Percentiles rank a stretch among this genome's conserved stretches.
Conservation (phyloP, 805 yeast species). For the Lipomyces starkeyi region DNA sequence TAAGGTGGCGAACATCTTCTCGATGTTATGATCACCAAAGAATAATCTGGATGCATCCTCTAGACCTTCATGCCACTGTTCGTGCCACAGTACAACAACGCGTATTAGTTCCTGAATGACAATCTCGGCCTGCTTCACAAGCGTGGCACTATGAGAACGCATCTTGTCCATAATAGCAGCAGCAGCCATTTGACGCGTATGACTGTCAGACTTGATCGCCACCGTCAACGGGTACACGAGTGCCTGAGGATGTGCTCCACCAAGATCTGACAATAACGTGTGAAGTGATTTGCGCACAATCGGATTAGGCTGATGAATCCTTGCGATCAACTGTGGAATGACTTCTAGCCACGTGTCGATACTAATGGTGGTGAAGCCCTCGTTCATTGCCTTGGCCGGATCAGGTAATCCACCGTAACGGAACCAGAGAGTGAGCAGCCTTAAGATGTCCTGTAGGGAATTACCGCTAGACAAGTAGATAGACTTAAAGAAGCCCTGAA, state of each 20-base stretch:
- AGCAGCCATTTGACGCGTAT: slow-evolving; percentile 90
- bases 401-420: slow-evolving; percentile 93
- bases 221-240: slow-evolving; percentile 94
- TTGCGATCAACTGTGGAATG: slow-evolving; percentile 91
- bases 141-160: slow-evolving; percentile 80
- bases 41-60: slow-evolving; percentile 95
- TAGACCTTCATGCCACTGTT: slow-evolving; percentile 95
- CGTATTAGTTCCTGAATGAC: slow-evolving; percentile 94
- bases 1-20: slow-evolving; percentile 88
- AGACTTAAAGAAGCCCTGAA: slow-evolving; percentile 93
- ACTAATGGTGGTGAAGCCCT: slow-evolving; percentile 87
- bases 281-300: slow-evolving; percentile 79
- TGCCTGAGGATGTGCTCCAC: slow-evolving; percentile 97
- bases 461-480: slow-evolving; percentile 84
- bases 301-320: slow-evolving; percentile 94
- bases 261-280: slow-evolving; percentile 81
- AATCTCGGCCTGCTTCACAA: slow-evolving; percentile 90
- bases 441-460: slow-evolving; percentile 88
- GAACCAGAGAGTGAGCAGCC: slow-evolving; percentile 93
- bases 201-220: slow-evolving; percentile 91
- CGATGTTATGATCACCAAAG: slow-evolving; percentile 93
- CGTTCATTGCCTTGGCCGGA: slow-evolving; percentile 86
- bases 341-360: slow-evolving; percentile 96
- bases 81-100: slow-evolving; percentile 97
- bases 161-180: slow-evolving; percentile 87